Percentiles rank a stretch among this genome's conserved stretches.
phyloP scores from a whole-genome alignment of 1,139 yeast genomes.

The Yamadazyma epiphylla region DNA sequence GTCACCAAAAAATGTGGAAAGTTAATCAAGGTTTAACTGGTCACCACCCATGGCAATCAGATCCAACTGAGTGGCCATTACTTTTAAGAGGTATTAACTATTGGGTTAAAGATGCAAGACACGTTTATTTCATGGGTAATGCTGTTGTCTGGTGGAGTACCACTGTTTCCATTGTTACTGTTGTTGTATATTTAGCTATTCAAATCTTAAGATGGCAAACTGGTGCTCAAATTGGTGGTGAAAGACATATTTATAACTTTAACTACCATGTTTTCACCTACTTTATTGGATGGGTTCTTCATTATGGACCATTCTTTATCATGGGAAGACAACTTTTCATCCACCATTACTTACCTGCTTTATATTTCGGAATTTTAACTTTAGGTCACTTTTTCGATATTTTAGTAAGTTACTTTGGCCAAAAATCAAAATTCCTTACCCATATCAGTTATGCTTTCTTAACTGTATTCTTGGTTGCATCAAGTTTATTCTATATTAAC shows the following conservation, averaged over 20 bases:
- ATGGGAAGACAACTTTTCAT: conserved; percentile 94
- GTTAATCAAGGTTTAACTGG: conserved; percentile 82
- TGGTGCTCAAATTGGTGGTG: conserved; percentile 46
- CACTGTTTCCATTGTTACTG: conserved; percentile 54
- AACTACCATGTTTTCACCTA: conserved; percentile 67
- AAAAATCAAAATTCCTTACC: conserved; percentile 30
- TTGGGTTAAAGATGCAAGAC: conserved; percentile 77
- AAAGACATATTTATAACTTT: conserved; percentile 62
- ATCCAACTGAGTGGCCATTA: conserved; percentile 87
- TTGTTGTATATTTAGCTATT: conserved; percentile 48
- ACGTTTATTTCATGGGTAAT: conserved; percentile 86
- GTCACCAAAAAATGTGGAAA: conserved; percentile 88
- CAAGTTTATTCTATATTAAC: conserved; percentile 54
- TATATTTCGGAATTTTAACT: conserved; percentile 83
- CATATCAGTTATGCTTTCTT: conserved; percentile 42
- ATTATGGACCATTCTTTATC: conserved; percentile 81
- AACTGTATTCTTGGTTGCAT: conserved; percentile 43
- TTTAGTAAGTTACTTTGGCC: conserved; percentile 41
- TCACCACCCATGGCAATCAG: conserved; percentile 83
- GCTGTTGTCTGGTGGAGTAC: conserved; percentile 88
- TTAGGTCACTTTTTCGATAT: conserved; percentile 81
- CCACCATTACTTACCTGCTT: conserved; percentile 89
- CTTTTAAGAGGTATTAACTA: conserved; percentile 90
- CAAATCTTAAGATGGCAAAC: conserved; percentile 76
- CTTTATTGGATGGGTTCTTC: conserved; percentile 78